Percentiles rank a stretch among this genome's conserved stretches.
These are phyloP conservation scores for Ramularia collo-cygni DNA, from an alignment of 2,329 filamentous ascomycete genomes.

Conservation along the genomic window DNA sequence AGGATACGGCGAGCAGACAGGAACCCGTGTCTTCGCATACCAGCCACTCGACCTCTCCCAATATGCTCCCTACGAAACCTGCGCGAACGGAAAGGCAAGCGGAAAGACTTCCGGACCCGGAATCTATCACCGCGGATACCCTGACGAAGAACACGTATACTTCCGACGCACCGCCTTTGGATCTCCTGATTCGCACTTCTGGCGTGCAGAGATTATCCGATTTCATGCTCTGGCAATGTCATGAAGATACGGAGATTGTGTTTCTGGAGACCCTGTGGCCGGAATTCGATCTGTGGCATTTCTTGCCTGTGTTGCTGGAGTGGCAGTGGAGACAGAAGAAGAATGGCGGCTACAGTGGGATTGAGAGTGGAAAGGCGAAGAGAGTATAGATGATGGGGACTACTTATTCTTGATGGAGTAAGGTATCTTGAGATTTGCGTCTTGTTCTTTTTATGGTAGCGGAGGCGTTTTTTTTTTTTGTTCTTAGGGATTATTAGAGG, in stretches of 20 bases:
- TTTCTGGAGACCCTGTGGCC: slow-evolving; percentile 93
- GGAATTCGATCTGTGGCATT: slow-evolving; percentile 89
- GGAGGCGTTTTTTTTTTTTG: too few species aligned
- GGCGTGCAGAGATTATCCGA: slow-evolving; percentile 89
- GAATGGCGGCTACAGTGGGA: too few species aligned
- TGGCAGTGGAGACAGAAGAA: slow-evolving; percentile 63
- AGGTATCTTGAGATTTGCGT: background rate
- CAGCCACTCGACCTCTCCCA: slow-evolving; percentile 33
- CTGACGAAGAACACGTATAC: slow-evolving; percentile 86
- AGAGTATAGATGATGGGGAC: slow-evolving; percentile 4
- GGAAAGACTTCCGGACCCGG: slow-evolving; percentile 58
- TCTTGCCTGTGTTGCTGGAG: slow-evolving; percentile 84
- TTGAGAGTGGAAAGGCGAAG: slow-evolving; percentile 14
- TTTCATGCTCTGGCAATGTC: slow-evolving; percentile 98
- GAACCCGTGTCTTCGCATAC: slow-evolving; percentile 34
- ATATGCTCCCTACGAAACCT: slow-evolving; percentile 28
- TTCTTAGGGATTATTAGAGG: too few species aligned
- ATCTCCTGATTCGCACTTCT: slow-evolving; percentile 85
- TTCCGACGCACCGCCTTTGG: slow-evolving; percentile 73
- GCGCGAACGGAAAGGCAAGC: slow-evolving; percentile 6
- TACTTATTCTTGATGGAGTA: too few species aligned
- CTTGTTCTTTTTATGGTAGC: background rate
- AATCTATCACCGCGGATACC: slow-evolving; percentile 77
- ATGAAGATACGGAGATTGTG: slow-evolving; percentile 84
- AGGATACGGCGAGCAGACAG: slow-evolving; percentile 26